Percentiles rank a stretch among this genome's conserved stretches.
Conservation (phyloP, 345 rosid genomes). For the Durio zibethinus region DNA sequence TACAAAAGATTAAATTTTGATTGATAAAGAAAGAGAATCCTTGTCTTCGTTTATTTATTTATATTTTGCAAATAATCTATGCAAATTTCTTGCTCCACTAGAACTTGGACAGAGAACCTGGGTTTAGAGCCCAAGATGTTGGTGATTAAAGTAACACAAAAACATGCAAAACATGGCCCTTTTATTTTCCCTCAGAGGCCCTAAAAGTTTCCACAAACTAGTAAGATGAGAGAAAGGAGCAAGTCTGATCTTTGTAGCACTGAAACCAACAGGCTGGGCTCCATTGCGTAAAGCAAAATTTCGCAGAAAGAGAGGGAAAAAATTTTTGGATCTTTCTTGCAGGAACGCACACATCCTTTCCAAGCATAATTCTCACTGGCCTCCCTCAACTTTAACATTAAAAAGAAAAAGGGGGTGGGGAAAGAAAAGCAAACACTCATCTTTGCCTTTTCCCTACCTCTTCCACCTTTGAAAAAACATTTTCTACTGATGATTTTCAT, state of each 20-base stretch:
- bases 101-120: neutral
- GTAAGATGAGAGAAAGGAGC: neutral
- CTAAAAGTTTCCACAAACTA: neutral
- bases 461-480: constrained; percentile 33
- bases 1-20: too few relatives aligned
- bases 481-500: constrained; percentile 52
- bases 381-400: constrained; percentile 28
- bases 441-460: constrained; percentile 29
- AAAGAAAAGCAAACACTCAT: constrained; percentile 28
- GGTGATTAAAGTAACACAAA: neutral
- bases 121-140: neutral
- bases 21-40: too few relatives aligned
- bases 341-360: constrained; percentile 9
- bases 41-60: too few relatives aligned
- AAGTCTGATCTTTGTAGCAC: neutral
- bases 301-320: constrained; percentile 5
- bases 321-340: constrained; percentile 19
- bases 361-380: constrained; percentile 16
- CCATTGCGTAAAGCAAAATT: constrained; percentile 12
- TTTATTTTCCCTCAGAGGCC: neutral
- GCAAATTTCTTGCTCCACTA: neutral
- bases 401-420: neutral
- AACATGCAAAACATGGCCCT: neutral
- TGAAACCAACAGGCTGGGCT: constrained; percentile 31
- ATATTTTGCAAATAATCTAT: too few relatives aligned